Conservation (phyloP, 768 basidiomycete species). For the Lactarius evosmus region DNA sequence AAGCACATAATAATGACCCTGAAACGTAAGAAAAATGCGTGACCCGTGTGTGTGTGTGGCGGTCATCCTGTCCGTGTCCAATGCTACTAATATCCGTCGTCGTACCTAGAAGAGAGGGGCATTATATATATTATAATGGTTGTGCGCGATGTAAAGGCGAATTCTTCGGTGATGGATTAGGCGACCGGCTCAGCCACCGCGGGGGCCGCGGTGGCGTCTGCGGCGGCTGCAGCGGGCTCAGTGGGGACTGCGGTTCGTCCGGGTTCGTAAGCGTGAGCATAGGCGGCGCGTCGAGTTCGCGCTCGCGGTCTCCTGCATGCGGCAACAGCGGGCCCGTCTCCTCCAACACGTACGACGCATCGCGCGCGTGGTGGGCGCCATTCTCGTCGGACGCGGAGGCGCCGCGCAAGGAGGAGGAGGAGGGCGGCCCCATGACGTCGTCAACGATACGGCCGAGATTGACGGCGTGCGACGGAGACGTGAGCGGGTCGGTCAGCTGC, state of each 20-base stretch:
- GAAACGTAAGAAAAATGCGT: neutral
- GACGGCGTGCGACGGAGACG: constrained; percentile 5
- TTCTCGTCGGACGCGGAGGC: too few species aligned
- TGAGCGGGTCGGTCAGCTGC: constrained; percentile 23
- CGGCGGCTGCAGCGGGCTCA: neutral
- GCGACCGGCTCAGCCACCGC: constrained; percentile 16
- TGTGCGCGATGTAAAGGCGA: neutral
- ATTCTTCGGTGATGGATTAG: constrained; percentile 10
- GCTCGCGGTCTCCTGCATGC: neutral
- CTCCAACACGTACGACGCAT: neutral
- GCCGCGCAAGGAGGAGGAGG: too few species aligned
- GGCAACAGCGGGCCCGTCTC: constrained; percentile 4
- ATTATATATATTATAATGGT: neutral
- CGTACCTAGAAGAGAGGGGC: neutral
- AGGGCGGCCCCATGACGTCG: constrained; percentile 27
- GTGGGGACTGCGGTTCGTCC: neutral
- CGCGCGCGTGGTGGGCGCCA: too few species aligned
- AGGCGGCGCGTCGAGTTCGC: neutral
- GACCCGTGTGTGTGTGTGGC: neutral
- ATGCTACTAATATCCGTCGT: neutral
- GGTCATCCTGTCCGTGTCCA: neutral
- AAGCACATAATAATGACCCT: neutral
- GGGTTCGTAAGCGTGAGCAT: constrained; percentile 13
- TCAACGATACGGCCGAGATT: constrained; percentile 22
- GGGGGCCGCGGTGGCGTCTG: neutral